These are phyloP conservation scores for Albifimbria verrucaria DNA, from an alignment of 2,329 filamentous ascomycete species.

Conservation along the genomic window DNA sequence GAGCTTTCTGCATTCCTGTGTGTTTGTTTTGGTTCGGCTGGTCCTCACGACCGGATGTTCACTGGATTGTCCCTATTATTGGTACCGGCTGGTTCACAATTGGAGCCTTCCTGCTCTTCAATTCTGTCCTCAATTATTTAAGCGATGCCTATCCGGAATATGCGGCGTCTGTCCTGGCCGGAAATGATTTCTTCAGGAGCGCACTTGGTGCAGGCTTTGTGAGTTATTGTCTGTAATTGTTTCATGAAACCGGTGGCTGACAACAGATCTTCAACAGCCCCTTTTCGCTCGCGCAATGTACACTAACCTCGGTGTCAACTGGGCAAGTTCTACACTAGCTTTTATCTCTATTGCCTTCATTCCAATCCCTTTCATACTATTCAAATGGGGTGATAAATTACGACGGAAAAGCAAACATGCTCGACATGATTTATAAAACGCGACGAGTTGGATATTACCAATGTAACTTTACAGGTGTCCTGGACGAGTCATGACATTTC, in stretches of 20 bases:
- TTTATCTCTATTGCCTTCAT: background rate
- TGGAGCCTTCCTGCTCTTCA: background rate
- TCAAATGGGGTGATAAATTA: background rate
- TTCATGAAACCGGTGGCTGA: background rate
- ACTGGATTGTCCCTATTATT: constrained; percentile 54
- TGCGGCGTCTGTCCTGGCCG: constrained; percentile 1
- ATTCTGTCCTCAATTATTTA: background rate
- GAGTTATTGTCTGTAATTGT: background rate
- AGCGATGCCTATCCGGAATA: background rate
- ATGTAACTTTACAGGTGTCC: no score
- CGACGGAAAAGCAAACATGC: background rate
- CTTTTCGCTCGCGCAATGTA: background rate
- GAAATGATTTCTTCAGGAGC: constrained; percentile 1
- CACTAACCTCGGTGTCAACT: background rate
- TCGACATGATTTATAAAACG: background rate
- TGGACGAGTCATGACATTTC: no score
- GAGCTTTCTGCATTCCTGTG: constrained; percentile 48
- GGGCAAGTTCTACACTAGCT: background rate
- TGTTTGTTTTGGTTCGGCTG: constrained; percentile 34
- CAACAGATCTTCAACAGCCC: background rate
- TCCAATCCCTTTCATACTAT: background rate
- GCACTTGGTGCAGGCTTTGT: background rate
- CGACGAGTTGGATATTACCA: no score
- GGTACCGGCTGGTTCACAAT: constrained; percentile 32
- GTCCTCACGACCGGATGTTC: constrained; percentile 51